Conservation (phyloP, 305 asterid species). For the Ilex paraguariensis region DNA sequence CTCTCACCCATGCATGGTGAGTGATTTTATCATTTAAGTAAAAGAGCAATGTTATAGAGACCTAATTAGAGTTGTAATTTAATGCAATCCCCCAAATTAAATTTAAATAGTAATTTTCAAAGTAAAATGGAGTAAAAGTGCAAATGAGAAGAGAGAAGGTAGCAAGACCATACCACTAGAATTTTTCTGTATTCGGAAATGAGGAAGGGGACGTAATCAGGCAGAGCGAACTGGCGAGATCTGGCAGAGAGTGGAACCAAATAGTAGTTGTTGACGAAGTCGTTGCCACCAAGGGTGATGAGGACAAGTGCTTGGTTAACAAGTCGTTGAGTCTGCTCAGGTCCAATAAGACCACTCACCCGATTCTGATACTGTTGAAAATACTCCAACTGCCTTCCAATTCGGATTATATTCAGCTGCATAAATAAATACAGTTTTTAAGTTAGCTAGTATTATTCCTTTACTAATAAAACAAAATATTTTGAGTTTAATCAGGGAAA, state of each 20-base stretch:
- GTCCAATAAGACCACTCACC: conserved; percentile 43
- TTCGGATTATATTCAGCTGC: conserved; percentile 65
- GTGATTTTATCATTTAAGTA: too few relatives aligned
- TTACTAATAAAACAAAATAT: too few relatives aligned
- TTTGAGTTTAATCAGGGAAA: too few relatives aligned
- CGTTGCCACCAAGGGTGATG: conserved; percentile 73
- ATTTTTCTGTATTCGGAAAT: conserved; percentile 62
- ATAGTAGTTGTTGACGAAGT: conserved; percentile 71
- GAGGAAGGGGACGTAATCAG: conserved; percentile 48
- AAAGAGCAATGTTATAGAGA: too few relatives aligned
- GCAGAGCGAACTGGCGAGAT: conserved; percentile 58
- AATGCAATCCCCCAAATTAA: too few relatives aligned
- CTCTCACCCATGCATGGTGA: too few relatives aligned
- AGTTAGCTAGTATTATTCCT: too few relatives aligned
- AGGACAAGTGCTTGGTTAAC: conserved; percentile 66
- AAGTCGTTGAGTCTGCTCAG: conserved; percentile 30
- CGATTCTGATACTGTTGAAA: conserved; percentile 60
- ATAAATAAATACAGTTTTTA: too few relatives aligned
- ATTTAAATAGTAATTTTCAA: too few relatives aligned
- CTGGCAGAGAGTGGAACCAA: conserved; percentile 64
- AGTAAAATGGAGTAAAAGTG: too few relatives aligned
- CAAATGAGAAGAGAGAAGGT: too few relatives aligned
- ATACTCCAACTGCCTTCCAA: conserved; percentile 52
- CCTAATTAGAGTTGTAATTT: too few relatives aligned
- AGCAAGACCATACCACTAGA: conserved; percentile 30